Conservation (phyloP, 2,329 filamentous ascomycete species). For the Albophoma yamanashiensis region DNA sequence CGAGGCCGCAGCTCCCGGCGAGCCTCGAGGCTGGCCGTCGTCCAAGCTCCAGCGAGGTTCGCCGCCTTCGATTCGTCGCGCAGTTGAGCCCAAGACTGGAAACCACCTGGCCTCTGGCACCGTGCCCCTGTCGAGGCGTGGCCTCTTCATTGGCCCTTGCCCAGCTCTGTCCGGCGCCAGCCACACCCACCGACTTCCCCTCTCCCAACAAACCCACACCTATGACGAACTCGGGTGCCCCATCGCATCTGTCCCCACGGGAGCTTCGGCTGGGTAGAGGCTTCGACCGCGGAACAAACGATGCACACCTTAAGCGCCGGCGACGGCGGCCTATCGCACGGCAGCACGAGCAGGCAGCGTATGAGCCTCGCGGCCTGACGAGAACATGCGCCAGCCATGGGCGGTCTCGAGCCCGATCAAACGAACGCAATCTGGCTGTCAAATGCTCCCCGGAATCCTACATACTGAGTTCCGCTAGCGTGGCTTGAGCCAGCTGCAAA, state of each 20-base stretch:
- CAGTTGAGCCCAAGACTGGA: neutral
- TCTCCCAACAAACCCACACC: neutral
- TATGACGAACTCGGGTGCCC: neutral
- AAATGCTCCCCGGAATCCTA: neutral
- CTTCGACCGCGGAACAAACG: neutral
- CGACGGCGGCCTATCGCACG: neutral
- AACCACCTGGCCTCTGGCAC: neutral
- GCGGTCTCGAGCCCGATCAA: neutral
- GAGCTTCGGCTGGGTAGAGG: neutral
- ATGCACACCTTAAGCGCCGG: neutral
- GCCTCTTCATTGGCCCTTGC: neutral
- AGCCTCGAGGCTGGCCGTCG: neutral
- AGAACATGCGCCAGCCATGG: neutral
- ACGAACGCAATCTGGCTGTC: neutral
- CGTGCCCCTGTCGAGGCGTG: neutral
- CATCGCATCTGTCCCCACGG: neutral
- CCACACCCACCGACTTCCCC: neutral
- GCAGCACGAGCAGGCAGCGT: neutral
- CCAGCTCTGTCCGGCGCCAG: neutral
- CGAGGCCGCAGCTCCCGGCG: neutral
- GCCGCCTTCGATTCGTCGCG: neutral
- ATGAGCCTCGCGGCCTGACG: neutral
- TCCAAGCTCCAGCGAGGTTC: neutral
- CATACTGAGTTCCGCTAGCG: neutral
- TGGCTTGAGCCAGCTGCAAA: neutral